phyloP scores from a whole-genome alignment of 805 yeast genomes.

The Candida rishiriensis region DNA sequence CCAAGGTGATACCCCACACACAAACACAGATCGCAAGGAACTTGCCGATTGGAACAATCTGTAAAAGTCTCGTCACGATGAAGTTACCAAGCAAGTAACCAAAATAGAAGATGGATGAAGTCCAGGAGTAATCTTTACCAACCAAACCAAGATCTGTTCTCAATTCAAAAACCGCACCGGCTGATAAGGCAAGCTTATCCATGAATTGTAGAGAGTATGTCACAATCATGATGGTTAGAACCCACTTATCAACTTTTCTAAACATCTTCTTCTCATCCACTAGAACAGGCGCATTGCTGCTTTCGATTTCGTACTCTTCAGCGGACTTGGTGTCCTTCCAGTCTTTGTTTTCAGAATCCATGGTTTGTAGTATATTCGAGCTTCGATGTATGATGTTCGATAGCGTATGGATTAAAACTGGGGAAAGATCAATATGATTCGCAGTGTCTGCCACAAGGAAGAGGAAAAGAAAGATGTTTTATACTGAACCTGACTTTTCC shows the following conservation, averaged over 20 bases:
- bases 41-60: constrained; percentile 54
- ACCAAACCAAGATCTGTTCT: constrained; percentile 44
- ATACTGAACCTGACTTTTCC: too few species aligned
- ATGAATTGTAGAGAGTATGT: constrained; percentile 46
- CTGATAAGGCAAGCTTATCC: constrained; percentile 52
- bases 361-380: too few species aligned
- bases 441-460: too few species aligned
- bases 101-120: constrained; percentile 37
- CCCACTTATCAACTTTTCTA: constrained; percentile 43
- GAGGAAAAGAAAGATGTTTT: too few species aligned
- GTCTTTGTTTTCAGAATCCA: too few species aligned
- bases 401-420: too few species aligned
- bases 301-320: constrained; percentile 4
- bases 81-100: constrained; percentile 60
- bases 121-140: constrained; percentile 35
- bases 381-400: too few species aligned
- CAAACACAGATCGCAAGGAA: constrained; percentile 44
- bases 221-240: constrained; percentile 46
- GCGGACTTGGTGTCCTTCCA: background rate
- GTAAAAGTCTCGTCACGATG: constrained; percentile 43
- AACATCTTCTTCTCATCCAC: constrained; percentile 17
- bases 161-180: constrained; percentile 55
- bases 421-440: too few species aligned
- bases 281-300: constrained; percentile 2
- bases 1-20: constrained; percentile 61